Conservation (phyloP, 306 rosid genomes). For the Pyrus betulifolia region DNA sequence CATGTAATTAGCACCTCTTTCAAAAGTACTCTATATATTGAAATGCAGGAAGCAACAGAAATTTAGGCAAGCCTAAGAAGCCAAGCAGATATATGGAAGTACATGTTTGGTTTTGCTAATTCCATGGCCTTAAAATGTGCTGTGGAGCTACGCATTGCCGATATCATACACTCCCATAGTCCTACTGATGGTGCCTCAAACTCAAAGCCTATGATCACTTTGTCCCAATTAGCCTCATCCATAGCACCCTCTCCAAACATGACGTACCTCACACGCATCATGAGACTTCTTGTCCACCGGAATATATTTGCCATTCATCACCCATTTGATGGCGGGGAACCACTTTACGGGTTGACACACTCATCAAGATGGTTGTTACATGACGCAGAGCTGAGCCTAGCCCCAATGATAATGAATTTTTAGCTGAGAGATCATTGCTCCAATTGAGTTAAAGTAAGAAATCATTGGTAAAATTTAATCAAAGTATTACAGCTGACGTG, state of each 20-base stretch:
- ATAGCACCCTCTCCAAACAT: slow-evolving; percentile 15
- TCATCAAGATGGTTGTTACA: slow-evolving; percentile 22
- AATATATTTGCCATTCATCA: slow-evolving; percentile 22
- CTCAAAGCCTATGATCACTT: slow-evolving; percentile 3
- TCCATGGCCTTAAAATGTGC: slow-evolving; percentile 37
- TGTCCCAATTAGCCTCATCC: slow-evolving; percentile 16
- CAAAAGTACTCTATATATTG: not conserved
- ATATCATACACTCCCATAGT: slow-evolving; percentile 25
- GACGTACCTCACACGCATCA: slow-evolving; percentile 26
- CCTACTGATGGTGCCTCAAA: not conserved
- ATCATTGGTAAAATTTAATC: too few relatives aligned
- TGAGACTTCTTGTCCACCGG: slow-evolving; percentile 20
- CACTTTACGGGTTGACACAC: slow-evolving; percentile 9
- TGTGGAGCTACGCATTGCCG: slow-evolving; percentile 32
- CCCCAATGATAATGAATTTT: slow-evolving; percentile 2
- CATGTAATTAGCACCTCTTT: not conserved
- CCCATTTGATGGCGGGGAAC: slow-evolving; percentile 1
- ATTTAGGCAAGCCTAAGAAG: slow-evolving; percentile 14
- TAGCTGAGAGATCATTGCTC: too few relatives aligned
- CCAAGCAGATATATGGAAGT: slow-evolving; percentile 35
- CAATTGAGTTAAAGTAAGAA: too few relatives aligned
- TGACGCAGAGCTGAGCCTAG: slow-evolving; percentile 14
- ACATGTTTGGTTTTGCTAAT: slow-evolving; percentile 22
- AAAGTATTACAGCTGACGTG: too few relatives aligned
- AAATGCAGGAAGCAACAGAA: slow-evolving; percentile 16